phyloP scores from a whole-genome alignment of 2,329 filamentous ascomycete species.

The Aspergillus melleus region DNA sequence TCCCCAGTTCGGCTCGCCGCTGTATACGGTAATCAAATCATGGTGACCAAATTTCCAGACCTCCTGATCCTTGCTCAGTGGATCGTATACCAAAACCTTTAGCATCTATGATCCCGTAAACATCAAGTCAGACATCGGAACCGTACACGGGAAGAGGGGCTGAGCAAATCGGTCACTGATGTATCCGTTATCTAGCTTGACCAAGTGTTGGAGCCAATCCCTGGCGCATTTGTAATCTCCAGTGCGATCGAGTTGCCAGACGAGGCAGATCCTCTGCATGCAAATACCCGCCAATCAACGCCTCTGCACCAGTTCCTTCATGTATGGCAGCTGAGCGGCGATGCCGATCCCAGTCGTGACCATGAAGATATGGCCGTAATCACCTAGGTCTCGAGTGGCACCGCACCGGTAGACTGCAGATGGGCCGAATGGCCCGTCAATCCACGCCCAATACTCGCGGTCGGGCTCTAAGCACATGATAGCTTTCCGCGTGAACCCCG shows the following conservation, averaged over 20 bases:
- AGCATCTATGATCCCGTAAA: no score
- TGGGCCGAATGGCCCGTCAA: conserved; percentile 30
- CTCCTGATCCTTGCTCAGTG: not conserved
- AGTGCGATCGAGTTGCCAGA: conserved; percentile 29
- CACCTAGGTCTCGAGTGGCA: conserved; percentile 18
- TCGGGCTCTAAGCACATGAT: conserved; percentile 8
- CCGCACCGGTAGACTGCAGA: conserved; percentile 9
- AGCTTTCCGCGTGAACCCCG: conserved; percentile 21
- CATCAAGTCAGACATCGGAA: not conserved
- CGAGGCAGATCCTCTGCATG: conserved; percentile 27
- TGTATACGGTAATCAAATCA: conserved; percentile 19
- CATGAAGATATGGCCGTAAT: conserved; percentile 35
- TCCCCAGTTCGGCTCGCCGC: conserved; percentile 12
- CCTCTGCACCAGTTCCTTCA: conserved; percentile 36
- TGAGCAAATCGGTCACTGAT: conserved; percentile 8
- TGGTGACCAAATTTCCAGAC: conserved; percentile 17
- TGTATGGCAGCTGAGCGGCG: conserved; percentile 33
- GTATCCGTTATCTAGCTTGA: conserved; percentile 21
- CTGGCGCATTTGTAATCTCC: conserved; percentile 19
- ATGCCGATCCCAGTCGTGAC: conserved; percentile 38
- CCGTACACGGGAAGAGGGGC: not conserved
- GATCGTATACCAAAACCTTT: conserved; percentile 6
- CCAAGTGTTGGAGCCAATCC: conserved; percentile 22
- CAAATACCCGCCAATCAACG: conserved; percentile 22
- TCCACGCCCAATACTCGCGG: conserved; percentile 18